phyloP scores from a whole-genome alignment of 305 asterid genomes.

The Fraxinus angustifolia region DNA sequence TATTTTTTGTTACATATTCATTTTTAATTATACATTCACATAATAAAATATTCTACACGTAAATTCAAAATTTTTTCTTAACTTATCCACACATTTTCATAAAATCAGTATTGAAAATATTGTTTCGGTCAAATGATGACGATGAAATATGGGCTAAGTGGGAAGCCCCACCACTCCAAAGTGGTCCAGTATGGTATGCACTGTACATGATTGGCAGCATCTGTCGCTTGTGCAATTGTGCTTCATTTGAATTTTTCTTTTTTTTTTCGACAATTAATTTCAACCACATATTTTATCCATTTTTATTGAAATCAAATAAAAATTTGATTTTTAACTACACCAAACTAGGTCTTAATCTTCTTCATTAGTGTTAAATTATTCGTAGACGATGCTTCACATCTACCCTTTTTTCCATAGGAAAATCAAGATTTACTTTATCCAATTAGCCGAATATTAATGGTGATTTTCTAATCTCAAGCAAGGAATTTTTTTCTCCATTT shows the following conservation, averaged over 20 bases:
- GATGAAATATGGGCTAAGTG: neutral
- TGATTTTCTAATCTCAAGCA: neutral
- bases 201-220: neutral
- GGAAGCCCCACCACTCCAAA: slow-evolving; percentile 5
- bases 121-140: neutral
- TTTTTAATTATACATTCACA: neutral
- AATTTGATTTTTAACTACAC: neutral
- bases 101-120: no score
- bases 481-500: neutral
- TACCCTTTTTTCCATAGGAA: neutral
- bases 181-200: neutral
- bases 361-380: no score
- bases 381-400: neutral
- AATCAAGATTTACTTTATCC: neutral
- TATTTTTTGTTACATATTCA: no score
- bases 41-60: no score
- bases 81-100: neutral
- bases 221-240: neutral
- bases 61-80: no score
- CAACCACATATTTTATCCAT: no score
- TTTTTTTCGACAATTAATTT: neutral
- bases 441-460: neutral
- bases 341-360: neutral
- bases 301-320: no score
- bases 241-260: neutral